Conservation (phyloP, 2,329 filamentous ascomycete species). For the Blumeria graminis region DNA sequence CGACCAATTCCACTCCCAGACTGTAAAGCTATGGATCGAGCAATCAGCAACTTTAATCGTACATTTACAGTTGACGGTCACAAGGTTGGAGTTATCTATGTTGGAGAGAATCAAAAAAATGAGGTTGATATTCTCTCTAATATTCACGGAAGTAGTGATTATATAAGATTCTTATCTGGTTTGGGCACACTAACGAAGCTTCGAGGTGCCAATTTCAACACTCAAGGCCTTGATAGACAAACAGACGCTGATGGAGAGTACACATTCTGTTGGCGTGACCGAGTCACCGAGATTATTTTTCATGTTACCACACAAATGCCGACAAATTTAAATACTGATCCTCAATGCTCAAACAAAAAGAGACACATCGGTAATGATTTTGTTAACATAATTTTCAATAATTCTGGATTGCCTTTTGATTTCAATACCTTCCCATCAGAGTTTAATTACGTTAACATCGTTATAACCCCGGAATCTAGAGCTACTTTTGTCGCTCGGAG, state of each 20-base stretch:
- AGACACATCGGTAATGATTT: conserved; percentile 91
- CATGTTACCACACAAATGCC: conserved; percentile 97
- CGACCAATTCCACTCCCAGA: conserved; percentile 56
- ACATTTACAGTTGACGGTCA: conserved; percentile 82
- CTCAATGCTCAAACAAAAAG: conserved; percentile 65
- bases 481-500: conserved; percentile 48
- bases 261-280: conserved; percentile 83
- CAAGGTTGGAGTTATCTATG: conserved; percentile 85
- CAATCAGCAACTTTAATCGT: conserved; percentile 61
- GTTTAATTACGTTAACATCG: conserved; percentile 93
- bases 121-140: conserved; percentile 77
- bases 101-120: conserved; percentile 61
- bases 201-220: conserved; percentile 69
- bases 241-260: conserved; percentile 63
- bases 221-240: conserved; percentile 64
- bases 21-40: conserved; percentile 28
- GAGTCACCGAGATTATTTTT: conserved; percentile 85
- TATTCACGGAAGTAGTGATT: conserved; percentile 64
- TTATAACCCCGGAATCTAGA: conserved; percentile 70
- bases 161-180: conserved; percentile 59
- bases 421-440: conserved; percentile 85
- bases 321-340: conserved; percentile 53
- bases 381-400: conserved; percentile 96
- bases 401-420: conserved; percentile 68
- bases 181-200: conserved; percentile 64